Evolutionary conservation across 768 basidiomycete species (phyloP).

Genomic region (Coprinellus aureogranulatus): DNA sequence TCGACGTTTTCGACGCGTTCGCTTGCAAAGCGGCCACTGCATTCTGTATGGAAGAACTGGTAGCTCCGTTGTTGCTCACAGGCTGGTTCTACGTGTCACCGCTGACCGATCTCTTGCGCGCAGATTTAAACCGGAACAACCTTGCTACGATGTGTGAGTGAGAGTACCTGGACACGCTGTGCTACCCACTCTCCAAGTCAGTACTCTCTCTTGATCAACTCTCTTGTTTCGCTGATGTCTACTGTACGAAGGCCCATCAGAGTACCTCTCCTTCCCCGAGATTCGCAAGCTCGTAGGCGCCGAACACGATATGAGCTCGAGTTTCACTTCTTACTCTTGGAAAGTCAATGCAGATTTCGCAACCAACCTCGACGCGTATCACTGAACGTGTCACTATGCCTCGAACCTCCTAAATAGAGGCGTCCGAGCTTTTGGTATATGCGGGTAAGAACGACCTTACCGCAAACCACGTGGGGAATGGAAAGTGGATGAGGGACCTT

Average conservation of each 20-base stretch:
- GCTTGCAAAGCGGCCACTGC: constrained; percentile 63
- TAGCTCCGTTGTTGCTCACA: too few species aligned
- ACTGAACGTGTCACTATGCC: constrained; percentile 55
- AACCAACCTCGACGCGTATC: constrained; percentile 39
- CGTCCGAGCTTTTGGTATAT: constrained; percentile 65
- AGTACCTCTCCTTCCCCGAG: constrained; percentile 59
- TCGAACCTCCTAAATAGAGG: constrained; percentile 69
- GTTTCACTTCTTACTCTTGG: constrained; percentile 31
- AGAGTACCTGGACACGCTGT: constrained; percentile 55
- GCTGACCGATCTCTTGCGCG: too few species aligned
- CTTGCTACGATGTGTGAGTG: too few species aligned
- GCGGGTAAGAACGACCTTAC: constrained; percentile 71
- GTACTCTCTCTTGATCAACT: background rate
- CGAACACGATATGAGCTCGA: constrained; percentile 37
- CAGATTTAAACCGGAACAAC: too few species aligned
- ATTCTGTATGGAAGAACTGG: constrained; percentile 63
- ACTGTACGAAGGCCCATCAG: constrained; percentile 44
- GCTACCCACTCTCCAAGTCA: constrained; percentile 54
- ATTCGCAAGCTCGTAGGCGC: constrained; percentile 62
- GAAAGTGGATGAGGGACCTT: constrained; percentile 64
- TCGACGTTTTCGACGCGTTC: constrained; percentile 64
- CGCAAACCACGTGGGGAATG: constrained; percentile 76
- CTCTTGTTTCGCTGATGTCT: background rate
- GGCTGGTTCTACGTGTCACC: too few species aligned
- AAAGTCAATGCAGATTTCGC: constrained; percentile 51